A percentile compares a stretch with the other conserved stretches of the same genome.
Evolutionary conservation across 768 basidiomycete species (phyloP).

Genomic region (Lentinula edodes): DNA sequence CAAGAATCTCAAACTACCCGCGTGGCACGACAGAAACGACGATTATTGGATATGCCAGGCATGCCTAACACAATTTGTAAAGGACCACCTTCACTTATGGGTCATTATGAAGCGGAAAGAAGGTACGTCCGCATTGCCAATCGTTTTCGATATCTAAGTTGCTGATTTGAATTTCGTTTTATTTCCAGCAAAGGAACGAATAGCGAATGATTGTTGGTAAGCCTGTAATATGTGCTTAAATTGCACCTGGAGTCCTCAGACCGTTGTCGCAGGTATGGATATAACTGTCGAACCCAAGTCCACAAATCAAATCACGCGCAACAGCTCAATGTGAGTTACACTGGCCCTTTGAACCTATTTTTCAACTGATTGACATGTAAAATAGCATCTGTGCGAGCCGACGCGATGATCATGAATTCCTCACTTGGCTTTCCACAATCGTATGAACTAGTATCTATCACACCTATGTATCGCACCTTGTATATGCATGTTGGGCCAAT

Average conservation of each 20-base stretch:
- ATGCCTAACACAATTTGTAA: conserved; percentile 8
- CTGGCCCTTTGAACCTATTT: too few relatives aligned
- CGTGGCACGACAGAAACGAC: conserved; percentile 6
- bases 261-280: conserved; percentile 22
- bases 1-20: conserved; percentile 5
- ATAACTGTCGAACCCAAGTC: conserved; percentile 26
- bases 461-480: neutral
- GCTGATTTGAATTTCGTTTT: neutral
- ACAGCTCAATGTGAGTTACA: conserved; percentile 21
- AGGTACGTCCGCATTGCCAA: neutral
- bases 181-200: conserved; percentile 10
- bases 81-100: conserved; percentile 13
- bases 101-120: conserved; percentile 5
- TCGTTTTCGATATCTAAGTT: neutral
- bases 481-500: too few relatives aligned
- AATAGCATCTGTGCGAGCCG: conserved; percentile 16
- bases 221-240: neutral
- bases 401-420: conserved; percentile 6
- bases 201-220: conserved; percentile 26
- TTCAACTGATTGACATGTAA: too few relatives aligned
- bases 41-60: conserved; percentile 9
- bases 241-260: neutral
- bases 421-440: neutral
- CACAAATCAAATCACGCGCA: conserved; percentile 20
- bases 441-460: neutral